These are phyloP conservation scores for Colletotrichum spaethianum DNA, from an alignment of 2,329 filamentous ascomycete genomes.

Conservation along the genomic window DNA sequence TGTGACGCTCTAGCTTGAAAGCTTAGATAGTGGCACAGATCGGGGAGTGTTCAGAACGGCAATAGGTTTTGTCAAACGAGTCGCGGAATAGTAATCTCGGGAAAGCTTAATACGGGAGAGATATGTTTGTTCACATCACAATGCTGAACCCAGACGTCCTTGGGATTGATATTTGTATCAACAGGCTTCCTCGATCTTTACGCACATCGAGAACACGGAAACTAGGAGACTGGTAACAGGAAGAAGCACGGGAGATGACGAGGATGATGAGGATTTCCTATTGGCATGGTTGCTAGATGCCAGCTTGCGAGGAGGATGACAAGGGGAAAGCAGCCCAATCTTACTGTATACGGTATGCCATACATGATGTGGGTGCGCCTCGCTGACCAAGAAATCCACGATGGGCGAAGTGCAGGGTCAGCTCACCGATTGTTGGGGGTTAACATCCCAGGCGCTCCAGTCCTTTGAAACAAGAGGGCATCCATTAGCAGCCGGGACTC, in stretches of 20 bases:
- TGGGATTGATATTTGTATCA: background rate
- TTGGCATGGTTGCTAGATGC: background rate
- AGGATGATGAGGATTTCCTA: background rate
- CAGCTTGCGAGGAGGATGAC: background rate
- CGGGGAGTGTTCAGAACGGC: background rate
- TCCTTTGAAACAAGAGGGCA: background rate
- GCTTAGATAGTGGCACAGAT: slow-evolving; percentile 12
- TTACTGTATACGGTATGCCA: background rate
- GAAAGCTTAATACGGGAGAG: background rate
- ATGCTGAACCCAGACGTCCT: no score
- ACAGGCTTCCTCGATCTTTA: background rate
- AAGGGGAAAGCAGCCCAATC: background rate
- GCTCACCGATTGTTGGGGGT: background rate
- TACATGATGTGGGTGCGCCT: slow-evolving; percentile 11
- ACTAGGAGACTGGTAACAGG: background rate
- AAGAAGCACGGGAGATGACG: background rate
- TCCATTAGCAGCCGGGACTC: background rate
- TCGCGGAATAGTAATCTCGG: background rate
- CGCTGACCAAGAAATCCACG: background rate
- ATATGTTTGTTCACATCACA: background rate
- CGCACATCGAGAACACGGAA: no score
- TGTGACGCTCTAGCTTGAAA: slow-evolving; percentile 14
- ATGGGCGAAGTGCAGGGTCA: slow-evolving; percentile 6
- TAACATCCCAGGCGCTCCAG: background rate
- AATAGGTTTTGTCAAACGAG: background rate